Percentiles rank a stretch among this genome's conserved stretches.
These are phyloP conservation scores for Cutaneotrichosporon sp. DNA, from an alignment of 1,284 basidiomycete species.

Conservation along the genomic window DNA sequence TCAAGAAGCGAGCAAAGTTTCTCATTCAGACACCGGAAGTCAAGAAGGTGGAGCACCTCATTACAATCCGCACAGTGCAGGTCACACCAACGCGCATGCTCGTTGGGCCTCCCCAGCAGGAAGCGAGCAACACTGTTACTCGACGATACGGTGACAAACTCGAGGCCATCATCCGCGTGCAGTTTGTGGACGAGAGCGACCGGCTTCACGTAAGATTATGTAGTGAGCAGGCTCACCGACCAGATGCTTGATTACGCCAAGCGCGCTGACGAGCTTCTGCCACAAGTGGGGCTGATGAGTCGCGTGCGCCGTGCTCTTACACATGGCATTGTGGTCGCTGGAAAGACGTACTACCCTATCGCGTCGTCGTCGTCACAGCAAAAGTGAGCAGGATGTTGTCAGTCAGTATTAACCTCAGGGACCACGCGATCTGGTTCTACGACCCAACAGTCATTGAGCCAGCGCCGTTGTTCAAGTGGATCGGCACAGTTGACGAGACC, in stretches of 20 bases:
- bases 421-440: constrained; percentile 48
- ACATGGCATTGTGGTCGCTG: constrained; percentile 39
- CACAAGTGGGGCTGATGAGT: constrained; percentile 40
- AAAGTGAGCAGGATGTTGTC: constrained; percentile 25
- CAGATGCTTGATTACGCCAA: constrained; percentile 38
- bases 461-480: constrained; percentile 33
- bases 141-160: constrained; percentile 33
- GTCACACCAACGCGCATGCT: constrained; percentile 47
- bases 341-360: constrained; percentile 36
- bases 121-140: constrained; percentile 46
- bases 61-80: constrained; percentile 39
- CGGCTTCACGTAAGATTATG: constrained; percentile 34
- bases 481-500: constrained; percentile 41
- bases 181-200: constrained; percentile 46
- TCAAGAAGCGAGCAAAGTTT: background rate
- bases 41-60: constrained; percentile 29
- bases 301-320: constrained; percentile 42
- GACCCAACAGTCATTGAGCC: constrained; percentile 31
- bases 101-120: constrained; percentile 41
- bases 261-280: constrained; percentile 24
- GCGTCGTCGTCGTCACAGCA: constrained; percentile 43
- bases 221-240: constrained; percentile 4
- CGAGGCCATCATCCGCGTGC: constrained; percentile 44
- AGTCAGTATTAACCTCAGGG: constrained; percentile 25
- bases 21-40: background rate